A percentile compares a stretch with the other conserved stretches of the same genome.
Conservation (phyloP, 805 yeast genomes). For the Saccharomycopsis capsularis region DNA sequence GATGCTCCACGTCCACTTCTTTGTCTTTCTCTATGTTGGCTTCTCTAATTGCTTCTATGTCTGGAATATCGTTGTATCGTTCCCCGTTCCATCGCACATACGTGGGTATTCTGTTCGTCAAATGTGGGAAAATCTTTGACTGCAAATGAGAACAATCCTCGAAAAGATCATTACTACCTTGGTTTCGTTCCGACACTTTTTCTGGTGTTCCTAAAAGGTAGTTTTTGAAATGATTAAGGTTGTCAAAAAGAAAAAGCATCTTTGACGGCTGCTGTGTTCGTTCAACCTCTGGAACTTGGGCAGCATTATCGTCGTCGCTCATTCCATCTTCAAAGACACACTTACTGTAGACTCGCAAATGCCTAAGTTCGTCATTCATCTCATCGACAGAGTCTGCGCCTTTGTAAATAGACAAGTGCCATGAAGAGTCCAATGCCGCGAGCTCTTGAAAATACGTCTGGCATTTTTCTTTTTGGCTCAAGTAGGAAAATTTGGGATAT, state of each 20-base stretch:
- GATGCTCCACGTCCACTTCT: constrained; percentile 22
- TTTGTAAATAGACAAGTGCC: background rate
- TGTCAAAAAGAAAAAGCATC: constrained; percentile 9
- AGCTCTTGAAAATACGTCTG: background rate
- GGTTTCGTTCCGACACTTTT: too few species aligned
- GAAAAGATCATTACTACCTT: background rate
- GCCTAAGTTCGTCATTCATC: constrained; percentile 25
- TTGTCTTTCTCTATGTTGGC: background rate
- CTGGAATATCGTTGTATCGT: constrained; percentile 6
- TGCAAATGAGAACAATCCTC: constrained; percentile 24
- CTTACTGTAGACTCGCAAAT: constrained; percentile 26
- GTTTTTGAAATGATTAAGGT: constrained; percentile 8
- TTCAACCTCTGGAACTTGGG: background rate
- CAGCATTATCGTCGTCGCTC: background rate
- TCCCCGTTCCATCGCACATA: constrained; percentile 38
- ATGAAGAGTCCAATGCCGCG: background rate
- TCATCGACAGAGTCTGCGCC: background rate
- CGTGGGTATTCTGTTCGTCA: constrained; percentile 34
- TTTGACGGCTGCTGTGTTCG: background rate
- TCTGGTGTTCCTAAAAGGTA: background rate
- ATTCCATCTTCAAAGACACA: constrained; percentile 27
- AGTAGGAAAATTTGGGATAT: too few species aligned
- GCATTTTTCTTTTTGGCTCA: background rate
- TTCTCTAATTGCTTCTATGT: background rate
- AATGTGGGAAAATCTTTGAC: constrained; percentile 35